Base-by-base conservation (phyloP, 352 stramenopile genomes). In the Phytophthora megakarya region DNA sequence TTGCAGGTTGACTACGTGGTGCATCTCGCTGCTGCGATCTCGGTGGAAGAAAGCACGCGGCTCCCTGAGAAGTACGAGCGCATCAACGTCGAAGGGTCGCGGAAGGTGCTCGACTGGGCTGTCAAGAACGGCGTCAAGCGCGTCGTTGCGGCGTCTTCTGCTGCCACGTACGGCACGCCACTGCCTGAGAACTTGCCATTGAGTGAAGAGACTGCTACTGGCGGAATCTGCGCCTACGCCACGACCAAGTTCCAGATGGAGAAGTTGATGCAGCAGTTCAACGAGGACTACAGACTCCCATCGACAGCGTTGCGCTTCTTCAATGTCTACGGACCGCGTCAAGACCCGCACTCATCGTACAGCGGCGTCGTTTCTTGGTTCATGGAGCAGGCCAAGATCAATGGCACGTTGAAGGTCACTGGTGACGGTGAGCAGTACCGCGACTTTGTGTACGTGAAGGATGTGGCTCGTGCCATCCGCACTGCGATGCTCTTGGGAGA, bases 171-270 rank as follows among this genome's bases (percentile, higher is more conserved):
- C 65, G 86, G 86, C 21, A 88, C 57, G 0, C 83, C 84, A 1
- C 56, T 84, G 21, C 65, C 75, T 1, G 86, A 91, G 64, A 80
- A 90, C 53, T 60, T 95, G 5, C 86, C 86, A 5, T 64, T 93
- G 7, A 81, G 75, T 13, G 86, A 95, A 72, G 82, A 90, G 44
- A 78, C 72, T 10, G 86, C 86, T 26, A 91, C 78, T 6, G 86
- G 86, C 21, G 86, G 86, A 19, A 92, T 95, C 68, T 95, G 78
- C 40, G 72, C 84, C 33, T 95, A 93, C 60, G 86, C 86, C 18
- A 92, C 80, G 6, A 90, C 84, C 52, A 95, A 95, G 61, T 92
- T 93, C 65, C 61, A 90, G 28, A 95, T 95, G 86, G 86, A 95
- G 66, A 65, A 85, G 38, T 53, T 95, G 60, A 91, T 95, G 86